Evolutionary conservation across 2,329 filamentous ascomycete genomes (phyloP).

Genomic region (Phialocephala sp.): DNA sequence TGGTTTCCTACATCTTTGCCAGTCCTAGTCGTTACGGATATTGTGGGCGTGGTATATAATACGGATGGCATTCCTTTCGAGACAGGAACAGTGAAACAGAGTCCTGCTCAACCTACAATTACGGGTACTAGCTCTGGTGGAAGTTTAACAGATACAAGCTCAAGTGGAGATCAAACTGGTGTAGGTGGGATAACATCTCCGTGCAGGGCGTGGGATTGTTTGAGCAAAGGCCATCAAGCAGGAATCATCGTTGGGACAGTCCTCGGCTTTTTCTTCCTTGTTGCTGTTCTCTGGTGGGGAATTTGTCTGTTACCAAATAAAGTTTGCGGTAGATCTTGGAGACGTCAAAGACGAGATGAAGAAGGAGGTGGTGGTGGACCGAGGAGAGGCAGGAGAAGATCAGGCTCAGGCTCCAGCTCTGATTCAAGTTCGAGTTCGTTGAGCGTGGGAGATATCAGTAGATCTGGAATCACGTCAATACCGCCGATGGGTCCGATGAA

Average conservation of each 20-base stretch:
- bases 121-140: not conserved
- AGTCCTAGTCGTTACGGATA: conserved; percentile 28
- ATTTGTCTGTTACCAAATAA: conserved; percentile 1
- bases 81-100: conserved; percentile 26
- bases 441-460: not conserved
- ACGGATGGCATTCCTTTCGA: conserved; percentile 11
- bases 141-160: not conserved
- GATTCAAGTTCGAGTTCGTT: not conserved
- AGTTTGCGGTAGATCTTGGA: not conserved
- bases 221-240: conserved; percentile 14
- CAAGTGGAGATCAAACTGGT: not conserved
- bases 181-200: too few relatives aligned
- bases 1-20: conserved; percentile 10
- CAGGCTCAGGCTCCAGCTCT: not conserved
- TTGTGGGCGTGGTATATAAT: conserved; percentile 24
- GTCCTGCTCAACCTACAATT: not conserved
- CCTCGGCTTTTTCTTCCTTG: conserved; percentile 5
- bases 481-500: not conserved
- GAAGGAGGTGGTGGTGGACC: not conserved
- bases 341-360: not conserved
- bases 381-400: not conserved
- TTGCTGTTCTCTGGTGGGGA: conserved; percentile 11
- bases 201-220: conserved; percentile 24
- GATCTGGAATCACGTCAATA: not conserved
- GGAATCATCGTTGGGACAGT: conserved; percentile 15